These are phyloP conservation scores for Dictyostelium intermedium DNA, from an alignment of 78 protist genomes.

Conservation along the genomic window DNA sequence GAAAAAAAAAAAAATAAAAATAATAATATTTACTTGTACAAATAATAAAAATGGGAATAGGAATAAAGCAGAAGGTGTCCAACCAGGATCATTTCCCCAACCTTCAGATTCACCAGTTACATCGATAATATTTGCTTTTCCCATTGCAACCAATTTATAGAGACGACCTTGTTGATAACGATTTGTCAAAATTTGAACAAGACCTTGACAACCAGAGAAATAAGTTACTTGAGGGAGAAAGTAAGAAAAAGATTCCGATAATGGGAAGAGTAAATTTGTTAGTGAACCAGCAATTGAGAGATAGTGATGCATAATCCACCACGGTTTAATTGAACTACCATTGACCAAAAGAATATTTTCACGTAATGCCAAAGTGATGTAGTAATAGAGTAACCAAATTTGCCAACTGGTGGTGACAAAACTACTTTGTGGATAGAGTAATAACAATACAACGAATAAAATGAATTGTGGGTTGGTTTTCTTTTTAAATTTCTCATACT, in stretches of 20 bases:
- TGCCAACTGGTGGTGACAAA: constrained; percentile 65
- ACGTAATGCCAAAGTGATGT: constrained; percentile 77
- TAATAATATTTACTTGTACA: constrained; percentile 23
- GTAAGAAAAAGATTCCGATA: constrained; percentile 18
- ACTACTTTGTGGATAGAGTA: constrained; percentile 25
- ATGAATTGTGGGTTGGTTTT: constrained; percentile 70
- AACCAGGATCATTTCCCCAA: constrained; percentile 49
- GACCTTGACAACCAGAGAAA: constrained; percentile 71
- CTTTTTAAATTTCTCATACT: constrained; percentile 81
- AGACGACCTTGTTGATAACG: constrained; percentile 81
- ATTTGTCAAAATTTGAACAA: constrained; percentile 76
- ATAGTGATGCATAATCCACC: constrained; percentile 88
- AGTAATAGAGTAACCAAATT: constrained; percentile 80
- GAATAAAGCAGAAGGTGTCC: constrained; percentile 68
- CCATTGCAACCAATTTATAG: constrained; percentile 79
- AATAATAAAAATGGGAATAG: constrained; percentile 47
- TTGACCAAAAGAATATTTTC: constrained; percentile 82
- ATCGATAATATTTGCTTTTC: constrained; percentile 79
- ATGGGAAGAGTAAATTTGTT: constrained; percentile 52
- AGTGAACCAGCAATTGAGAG: constrained; percentile 78
- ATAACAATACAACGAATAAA: constrained; percentile 35
- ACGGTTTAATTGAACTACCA: constrained; percentile 75
- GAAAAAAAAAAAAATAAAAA: neutral
- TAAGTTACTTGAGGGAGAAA: constrained; percentile 62
- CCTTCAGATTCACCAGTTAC: constrained; percentile 81